Evolutionary conservation across 306 rosid genomes (phyloP), one percentile per base, ranked within the genome.

Genomic region (Ziziphus jujuba): DNA sequence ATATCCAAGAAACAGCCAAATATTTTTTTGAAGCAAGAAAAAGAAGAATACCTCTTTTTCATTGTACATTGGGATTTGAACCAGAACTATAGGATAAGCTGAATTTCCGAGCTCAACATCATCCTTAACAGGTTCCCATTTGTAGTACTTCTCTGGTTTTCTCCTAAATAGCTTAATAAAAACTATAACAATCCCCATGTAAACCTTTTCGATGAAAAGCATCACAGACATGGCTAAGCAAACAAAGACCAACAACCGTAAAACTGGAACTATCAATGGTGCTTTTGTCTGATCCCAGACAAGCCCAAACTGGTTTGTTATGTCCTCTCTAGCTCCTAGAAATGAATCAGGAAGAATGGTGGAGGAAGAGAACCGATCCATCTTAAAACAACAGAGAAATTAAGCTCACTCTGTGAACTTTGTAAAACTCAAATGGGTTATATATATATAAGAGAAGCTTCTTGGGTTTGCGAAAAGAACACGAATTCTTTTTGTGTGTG

Each of bases 131-230:
- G 96, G 66, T 68, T 86, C 96, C 90, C 96, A 90, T 71, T 88
- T 92, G 80, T 87, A 90, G 52, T 66, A 72, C 66, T 84, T 92
- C 61, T 86, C 81, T 8, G 97, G 93, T 15, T 52, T 81, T 55
- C 64, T 59, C 11, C 87, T 67, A 66, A 78, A 81, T 66, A 87
- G 56, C 83, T 84, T 92, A 23, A 92, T 61, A 51, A 83, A 65
- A 16, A 74, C 19, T 9, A 92, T 86, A 43, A 86, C 86, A 23
- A 92, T 28, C 1, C 90, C 98, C 98, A 92, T 87, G 70, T 90
- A 90, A 40, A 92, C 86, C 65, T 86, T 83, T 71, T 92, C 98
- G 23, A 84, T 47, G 67, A 92, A 87, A 2, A 92, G 82, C 98
- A 90, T 86, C 53, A 81, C 5, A 1, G 97, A 92, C 98, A 90